Evolutionary conservation across 495 filamentous ascomycete species (phyloP).

Genomic region (Penicillium bialowiezense): DNA sequence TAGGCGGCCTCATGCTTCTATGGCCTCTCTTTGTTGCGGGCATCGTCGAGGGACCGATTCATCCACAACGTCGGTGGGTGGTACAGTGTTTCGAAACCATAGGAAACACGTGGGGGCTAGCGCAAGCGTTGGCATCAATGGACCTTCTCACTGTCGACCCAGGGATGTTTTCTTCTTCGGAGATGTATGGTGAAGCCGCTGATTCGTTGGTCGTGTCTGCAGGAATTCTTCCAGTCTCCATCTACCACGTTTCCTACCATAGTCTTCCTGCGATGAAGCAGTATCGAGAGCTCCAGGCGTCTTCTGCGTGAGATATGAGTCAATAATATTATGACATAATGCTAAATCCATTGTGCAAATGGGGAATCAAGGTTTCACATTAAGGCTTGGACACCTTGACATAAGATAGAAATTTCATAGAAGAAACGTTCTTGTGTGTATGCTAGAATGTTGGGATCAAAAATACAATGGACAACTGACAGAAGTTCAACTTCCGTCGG

Average conservation of each 20-base stretch:
- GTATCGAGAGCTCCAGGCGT: not conserved
- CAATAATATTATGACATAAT: no score
- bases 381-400: no score
- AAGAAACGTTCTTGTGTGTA: no score
- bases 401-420: no score
- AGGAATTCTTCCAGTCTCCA: not conserved
- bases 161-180: not conserved
- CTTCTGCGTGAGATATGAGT: not conserved
- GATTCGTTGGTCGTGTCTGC: not conserved
- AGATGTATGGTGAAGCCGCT: not conserved
- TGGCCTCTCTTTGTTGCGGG: slow-evolving; percentile 6
- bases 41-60: not conserved
- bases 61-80: slow-evolving; percentile 1
- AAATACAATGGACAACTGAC: no score
- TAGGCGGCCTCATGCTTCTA: slow-evolving; percentile 4
- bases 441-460: no score
- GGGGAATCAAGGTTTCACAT: no score
- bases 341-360: no score
- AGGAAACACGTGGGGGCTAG: slow-evolving; percentile 1
- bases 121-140: not conserved
- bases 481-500: no score
- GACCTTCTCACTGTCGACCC: slow-evolving; percentile 3
- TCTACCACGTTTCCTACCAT: not conserved
- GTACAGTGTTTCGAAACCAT: not conserved
- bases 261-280: not conserved